Evolutionary conservation across 495 filamentous ascomycete species (phyloP), one percentile per base, ranked within the genome.

Genomic region (Glonium stellatum): DNA sequence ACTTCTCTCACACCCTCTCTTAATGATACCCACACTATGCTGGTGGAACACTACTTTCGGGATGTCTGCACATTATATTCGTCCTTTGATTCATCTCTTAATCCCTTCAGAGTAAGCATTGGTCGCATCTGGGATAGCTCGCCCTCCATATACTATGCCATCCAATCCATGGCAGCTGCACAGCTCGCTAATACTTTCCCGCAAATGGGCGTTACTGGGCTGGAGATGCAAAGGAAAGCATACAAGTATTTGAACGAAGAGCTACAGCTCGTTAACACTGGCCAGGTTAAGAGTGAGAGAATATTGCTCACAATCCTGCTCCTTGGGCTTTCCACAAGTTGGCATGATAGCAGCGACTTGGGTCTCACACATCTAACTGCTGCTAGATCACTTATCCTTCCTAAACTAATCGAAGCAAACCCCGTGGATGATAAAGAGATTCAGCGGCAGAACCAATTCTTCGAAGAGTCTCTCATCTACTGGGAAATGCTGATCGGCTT

Each of bases 121-220:
- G 79, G 77, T 23, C 76, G 78, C 37, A 71, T 83, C 5, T 83
- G 80, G 79, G 75, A 79, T 23, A 79, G 78, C 11, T 80, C 79
- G 12, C 65, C 80, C 19, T 78, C 80, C 15, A 81, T 83, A 70
- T 83, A 79, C 61, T 79, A 78, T 25, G 80, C 79, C 13, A 81
- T 83, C 67, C 81, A 82, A 63, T 82, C 79, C 55, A 83, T 83
- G 81, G 79, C 81, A 10, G 81, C 81, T 0, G 81, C 81, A n/a
- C 81, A 77, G 9, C 70, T 83, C 0, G 77, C 81, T 6, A 77
- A 80, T 51, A 79, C 80, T 49, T 81, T 82, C 48, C 81, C 81
- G 0, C 75, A 81, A 13, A 80, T 81, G 66, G 71, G 74, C 4
- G 74, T 72, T 0, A 67, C 81, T 21, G 81, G 81, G 1, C 67